phyloP scores from a whole-genome alignment of 2,329 filamentous ascomycete species.

The Hymenoscyphus fraxineus region DNA sequence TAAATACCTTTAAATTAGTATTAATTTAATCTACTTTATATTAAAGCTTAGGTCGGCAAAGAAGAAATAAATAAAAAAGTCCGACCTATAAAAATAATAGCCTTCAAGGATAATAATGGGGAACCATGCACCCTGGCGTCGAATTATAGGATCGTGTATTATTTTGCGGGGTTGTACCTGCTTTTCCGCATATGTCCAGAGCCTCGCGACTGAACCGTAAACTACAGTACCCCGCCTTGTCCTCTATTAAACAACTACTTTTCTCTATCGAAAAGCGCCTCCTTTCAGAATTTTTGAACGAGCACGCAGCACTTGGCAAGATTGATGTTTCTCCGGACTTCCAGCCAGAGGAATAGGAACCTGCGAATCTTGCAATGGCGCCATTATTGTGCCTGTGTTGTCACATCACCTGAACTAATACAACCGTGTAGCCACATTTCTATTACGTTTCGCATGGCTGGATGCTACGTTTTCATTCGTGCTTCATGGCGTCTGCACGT shows the following conservation, averaged over 20 bases:
- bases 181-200: not conserved
- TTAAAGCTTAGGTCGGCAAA: not conserved
- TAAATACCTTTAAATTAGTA: no score
- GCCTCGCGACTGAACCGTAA: not conserved
- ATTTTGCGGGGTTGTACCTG: conserved; percentile 1
- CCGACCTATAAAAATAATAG: not conserved
- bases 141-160: not conserved
- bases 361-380: not conserved
- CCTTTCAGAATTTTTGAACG: not conserved
- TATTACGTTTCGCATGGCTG: not conserved
- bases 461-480: not conserved
- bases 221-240: not conserved
- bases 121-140: not conserved
- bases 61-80: not conserved
- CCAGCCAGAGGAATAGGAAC: not conserved
- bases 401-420: conserved; percentile 1
- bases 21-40: no score
- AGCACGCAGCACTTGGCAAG: not conserved
- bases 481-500: not conserved
- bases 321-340: not conserved
- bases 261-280: not conserved
- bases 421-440: conserved; percentile 3
- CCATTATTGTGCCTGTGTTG: not conserved
- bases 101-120: not conserved
- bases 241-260: not conserved